A percentile compares a stretch with the other conserved stretches of the same genome.
Conservation (phyloP, 805 yeast genomes). For the Saccharomyces paradoxus region DNA sequence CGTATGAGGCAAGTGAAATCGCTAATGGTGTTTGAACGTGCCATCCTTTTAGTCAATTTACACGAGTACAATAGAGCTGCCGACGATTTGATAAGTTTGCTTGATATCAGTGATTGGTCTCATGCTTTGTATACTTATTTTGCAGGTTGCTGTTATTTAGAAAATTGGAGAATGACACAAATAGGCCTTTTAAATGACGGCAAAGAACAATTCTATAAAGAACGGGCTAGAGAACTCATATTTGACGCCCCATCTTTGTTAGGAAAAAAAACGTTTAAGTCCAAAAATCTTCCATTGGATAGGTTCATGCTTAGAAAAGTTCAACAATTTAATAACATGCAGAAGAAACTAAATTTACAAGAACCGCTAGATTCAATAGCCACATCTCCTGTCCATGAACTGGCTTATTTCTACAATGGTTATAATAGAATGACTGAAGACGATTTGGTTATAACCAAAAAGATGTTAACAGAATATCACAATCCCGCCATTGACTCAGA, state of each 20-base stretch:
- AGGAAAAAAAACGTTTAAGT: constrained; percentile 60
- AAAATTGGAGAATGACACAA: constrained; percentile 63
- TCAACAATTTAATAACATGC: constrained; percentile 36
- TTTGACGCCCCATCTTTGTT: constrained; percentile 56
- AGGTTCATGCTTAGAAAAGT: constrained; percentile 65
- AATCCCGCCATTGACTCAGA: constrained; percentile 39
- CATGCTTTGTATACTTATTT: constrained; percentile 72
- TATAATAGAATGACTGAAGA: constrained; percentile 67
- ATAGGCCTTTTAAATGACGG: constrained; percentile 31
- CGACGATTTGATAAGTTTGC: constrained; percentile 50
- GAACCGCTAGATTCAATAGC: constrained; percentile 63
- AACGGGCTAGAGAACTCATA: constrained; percentile 50
- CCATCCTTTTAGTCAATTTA: constrained; percentile 59
- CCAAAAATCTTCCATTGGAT: constrained; percentile 81
- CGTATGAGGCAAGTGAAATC: constrained; percentile 88
- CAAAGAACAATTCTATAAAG: constrained; percentile 40
- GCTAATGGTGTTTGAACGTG: constrained; percentile 68
- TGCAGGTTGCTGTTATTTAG: constrained; percentile 77
- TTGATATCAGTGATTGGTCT: constrained; percentile 77
- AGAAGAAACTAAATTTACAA: constrained; percentile 31
- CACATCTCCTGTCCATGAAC: constrained; percentile 72
- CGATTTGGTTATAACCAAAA: constrained; percentile 44
- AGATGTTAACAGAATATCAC: constrained; percentile 42
- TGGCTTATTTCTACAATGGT: constrained; percentile 84
- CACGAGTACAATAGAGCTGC: constrained; percentile 75